Conservation (phyloP, 257 asterid species). For the Parsonsia alboflavescens region DNA sequence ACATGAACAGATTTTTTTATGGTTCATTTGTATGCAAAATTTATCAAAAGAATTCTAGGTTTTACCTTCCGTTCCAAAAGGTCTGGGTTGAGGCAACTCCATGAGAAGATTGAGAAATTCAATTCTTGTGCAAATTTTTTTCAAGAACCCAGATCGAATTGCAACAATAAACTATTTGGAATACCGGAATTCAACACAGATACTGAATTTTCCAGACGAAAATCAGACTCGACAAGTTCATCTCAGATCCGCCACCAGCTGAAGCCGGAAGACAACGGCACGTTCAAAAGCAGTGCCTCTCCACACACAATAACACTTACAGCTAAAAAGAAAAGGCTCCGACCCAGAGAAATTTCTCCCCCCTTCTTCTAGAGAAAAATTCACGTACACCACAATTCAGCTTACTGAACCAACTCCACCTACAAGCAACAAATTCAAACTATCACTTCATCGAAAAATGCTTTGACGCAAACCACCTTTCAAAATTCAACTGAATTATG, state of each 20-base stretch:
- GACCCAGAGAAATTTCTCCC: not conserved
- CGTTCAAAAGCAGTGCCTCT: not conserved
- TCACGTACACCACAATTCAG: not conserved
- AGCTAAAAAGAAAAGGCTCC: not conserved
- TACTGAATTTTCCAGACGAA: constrained; percentile 11
- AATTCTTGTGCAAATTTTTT: constrained; percentile 5
- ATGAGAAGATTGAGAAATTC: constrained; percentile 23
- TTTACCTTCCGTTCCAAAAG: constrained; percentile 61
- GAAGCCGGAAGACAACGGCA: not conserved
- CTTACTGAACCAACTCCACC: constrained; percentile 3
- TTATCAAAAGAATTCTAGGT: not conserved
- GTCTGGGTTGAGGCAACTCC: constrained; percentile 78
- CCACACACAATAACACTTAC: not conserved
- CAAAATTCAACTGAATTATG: constrained; percentile 35
- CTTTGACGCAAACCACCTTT: constrained; percentile 27
- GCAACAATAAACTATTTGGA: not conserved
- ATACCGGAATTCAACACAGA: constrained; percentile 13
- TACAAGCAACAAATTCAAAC: not conserved
- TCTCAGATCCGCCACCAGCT: constrained; percentile 31
- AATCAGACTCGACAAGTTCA: constrained; percentile 1
- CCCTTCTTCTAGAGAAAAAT: not conserved
- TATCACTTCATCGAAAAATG: not conserved
- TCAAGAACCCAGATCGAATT: constrained; percentile 12
- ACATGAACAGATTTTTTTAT: not conserved
- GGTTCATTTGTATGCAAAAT: not conserved